phyloP scores from a whole-genome alignment of 257 asterid species.

The Sherardia arvensis region DNA sequence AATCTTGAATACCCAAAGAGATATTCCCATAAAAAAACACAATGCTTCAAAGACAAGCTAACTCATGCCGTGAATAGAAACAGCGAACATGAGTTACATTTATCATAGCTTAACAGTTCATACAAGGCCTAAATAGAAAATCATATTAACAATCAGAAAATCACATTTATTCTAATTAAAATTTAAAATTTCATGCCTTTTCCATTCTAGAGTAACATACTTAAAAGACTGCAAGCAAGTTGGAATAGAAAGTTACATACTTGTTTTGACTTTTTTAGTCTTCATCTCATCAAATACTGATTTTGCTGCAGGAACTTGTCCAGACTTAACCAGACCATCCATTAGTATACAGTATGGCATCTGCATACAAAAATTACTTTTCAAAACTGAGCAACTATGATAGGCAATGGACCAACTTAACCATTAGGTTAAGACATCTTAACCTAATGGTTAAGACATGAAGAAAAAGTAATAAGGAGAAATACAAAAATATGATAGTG shows the following conservation, averaged over 20 bases:
- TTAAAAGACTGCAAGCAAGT: background rate
- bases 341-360: slow-evolving; percentile 88
- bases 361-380: slow-evolving; percentile 26
- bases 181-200: no score
- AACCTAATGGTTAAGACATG: no score
- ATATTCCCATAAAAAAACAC: background rate
- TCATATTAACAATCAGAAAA: background rate
- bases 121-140: background rate
- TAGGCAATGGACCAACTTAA: slow-evolving; percentile 3
- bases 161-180: no score
- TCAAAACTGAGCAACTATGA: slow-evolving; percentile 1
- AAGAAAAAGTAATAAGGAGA: background rate
- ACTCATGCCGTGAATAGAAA: background rate
- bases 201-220: no score
- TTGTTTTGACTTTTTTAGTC: slow-evolving; percentile 61
- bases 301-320: slow-evolving; percentile 69
- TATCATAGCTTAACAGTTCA: background rate
- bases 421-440: background rate
- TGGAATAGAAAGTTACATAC: slow-evolving; percentile 28
- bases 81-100: background rate
- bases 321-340: slow-evolving; percentile 91
- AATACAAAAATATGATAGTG: background rate
- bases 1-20: no score
- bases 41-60: background rate
- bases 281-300: slow-evolving; percentile 74